Percentiles rank a stretch among this genome's conserved stretches.
Evolutionary conservation across 2,329 filamentous ascomycete genomes (phyloP).

Genomic region (Polytolypa hystricis): DNA sequence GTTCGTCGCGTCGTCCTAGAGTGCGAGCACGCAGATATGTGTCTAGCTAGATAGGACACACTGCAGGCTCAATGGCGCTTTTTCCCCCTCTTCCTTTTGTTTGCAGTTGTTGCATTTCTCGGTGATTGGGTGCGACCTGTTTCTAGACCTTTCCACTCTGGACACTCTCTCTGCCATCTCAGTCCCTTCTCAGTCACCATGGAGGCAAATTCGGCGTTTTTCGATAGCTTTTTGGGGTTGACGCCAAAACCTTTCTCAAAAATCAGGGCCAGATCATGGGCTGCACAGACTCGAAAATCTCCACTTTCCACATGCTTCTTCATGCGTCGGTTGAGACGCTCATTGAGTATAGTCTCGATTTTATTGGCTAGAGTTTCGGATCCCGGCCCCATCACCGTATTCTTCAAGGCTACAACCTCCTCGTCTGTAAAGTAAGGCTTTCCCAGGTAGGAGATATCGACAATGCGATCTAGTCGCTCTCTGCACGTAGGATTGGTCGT

Average conservation of each 20-base stretch:
- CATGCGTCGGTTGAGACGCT: slow-evolving; percentile 17
- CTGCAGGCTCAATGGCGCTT: not conserved
- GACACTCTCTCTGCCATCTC: not conserved
- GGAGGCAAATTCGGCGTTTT: slow-evolving; percentile 13
- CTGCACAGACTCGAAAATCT: slow-evolving; percentile 25
- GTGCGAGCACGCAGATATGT: not conserved
- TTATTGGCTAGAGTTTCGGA: slow-evolving; percentile 12
- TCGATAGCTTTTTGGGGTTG: slow-evolving; percentile 18
- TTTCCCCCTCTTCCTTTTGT: not conserved
- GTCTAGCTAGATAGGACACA: too few relatives aligned
- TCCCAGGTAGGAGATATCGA: slow-evolving; percentile 15
- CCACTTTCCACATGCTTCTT: slow-evolving; percentile 20
- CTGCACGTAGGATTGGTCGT: slow-evolving; percentile 6
- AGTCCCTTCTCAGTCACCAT: slow-evolving; percentile 9
- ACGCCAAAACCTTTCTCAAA: slow-evolving; percentile 20
- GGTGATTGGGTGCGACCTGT: too few relatives aligned
- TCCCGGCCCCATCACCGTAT: not conserved
- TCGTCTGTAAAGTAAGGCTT: slow-evolving; percentile 15
- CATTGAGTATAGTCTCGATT: slow-evolving; percentile 13
- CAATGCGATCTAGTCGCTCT: slow-evolving; percentile 13
- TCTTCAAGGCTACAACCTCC: slow-evolving; percentile 10
- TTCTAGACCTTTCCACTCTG: slow-evolving; percentile 10
- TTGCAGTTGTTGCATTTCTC: not conserved
- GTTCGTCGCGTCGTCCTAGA: too few relatives aligned
- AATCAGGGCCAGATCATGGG: slow-evolving; percentile 23